Conservation (phyloP, 345 rosid genomes). For the Geranium brycei region DNA sequence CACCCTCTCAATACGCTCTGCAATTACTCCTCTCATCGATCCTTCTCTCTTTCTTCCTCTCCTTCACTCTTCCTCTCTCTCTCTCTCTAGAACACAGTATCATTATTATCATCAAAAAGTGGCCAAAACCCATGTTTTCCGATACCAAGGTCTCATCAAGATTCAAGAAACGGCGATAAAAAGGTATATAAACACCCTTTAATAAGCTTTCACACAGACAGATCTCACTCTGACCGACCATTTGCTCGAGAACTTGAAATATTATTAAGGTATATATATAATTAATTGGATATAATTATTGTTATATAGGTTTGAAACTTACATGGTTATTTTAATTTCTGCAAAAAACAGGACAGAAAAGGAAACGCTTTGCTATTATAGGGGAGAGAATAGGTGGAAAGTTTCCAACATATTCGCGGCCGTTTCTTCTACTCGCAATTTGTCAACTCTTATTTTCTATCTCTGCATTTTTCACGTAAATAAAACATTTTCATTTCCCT, state of each 20-base stretch:
- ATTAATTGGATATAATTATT: too few species aligned
- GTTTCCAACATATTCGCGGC: neutral
- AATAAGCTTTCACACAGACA: too few species aligned
- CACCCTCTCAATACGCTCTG: slow-evolving; percentile 61
- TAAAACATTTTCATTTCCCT: slow-evolving; percentile 7
- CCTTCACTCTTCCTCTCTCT: slow-evolving; percentile 3
- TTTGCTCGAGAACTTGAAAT: neutral
- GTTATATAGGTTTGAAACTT: too few species aligned
- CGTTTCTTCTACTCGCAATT: slow-evolving; percentile 1
- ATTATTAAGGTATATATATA: too few species aligned
- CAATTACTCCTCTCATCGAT: slow-evolving; percentile 48
- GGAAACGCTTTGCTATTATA: neutral
- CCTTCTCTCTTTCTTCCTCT: slow-evolving; percentile 17
- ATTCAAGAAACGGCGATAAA: neutral
- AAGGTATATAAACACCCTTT: neutral
- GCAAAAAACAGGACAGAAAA: neutral
- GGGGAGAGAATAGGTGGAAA: too few species aligned
- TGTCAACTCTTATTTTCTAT: slow-evolving; percentile 15
- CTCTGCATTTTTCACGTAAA: slow-evolving; percentile 12
- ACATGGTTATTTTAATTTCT: neutral
- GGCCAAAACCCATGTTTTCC: slow-evolving; percentile 7
- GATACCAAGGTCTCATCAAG: neutral
- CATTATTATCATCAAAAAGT: neutral
- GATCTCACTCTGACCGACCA: neutral
- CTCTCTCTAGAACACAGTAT: slow-evolving; percentile 2